A percentile compares a stretch with the other conserved stretches of the same genome.
Evolutionary conservation across 176 grass and related monocot genomes (phyloP).

Genomic region (Microstegium vimineum): DNA sequence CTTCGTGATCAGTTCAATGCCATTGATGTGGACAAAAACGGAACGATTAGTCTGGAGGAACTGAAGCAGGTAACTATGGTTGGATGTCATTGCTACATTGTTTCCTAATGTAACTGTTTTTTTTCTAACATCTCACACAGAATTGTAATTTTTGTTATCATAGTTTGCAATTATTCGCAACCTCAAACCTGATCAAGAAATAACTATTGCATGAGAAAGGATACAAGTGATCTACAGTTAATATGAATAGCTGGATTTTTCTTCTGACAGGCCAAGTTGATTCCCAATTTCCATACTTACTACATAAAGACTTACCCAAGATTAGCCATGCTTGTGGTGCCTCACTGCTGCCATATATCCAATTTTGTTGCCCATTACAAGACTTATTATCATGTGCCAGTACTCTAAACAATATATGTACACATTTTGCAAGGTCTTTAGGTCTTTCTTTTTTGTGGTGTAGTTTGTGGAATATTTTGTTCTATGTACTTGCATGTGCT

Average conservation of each 20-base stretch:
- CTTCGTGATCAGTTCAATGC: conserved; percentile 91
- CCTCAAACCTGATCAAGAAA: background rate
- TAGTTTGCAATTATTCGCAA: background rate
- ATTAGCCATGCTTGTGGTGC: background rate
- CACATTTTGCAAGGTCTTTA: background rate
- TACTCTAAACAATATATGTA: background rate
- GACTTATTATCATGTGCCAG: background rate
- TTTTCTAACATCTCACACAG: background rate
- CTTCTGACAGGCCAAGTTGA: background rate
- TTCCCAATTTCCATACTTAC: background rate
- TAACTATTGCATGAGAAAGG: background rate
- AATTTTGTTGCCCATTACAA: background rate
- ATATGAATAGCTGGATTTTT: background rate
- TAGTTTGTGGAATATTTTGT: background rate
- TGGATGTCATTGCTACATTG: background rate
- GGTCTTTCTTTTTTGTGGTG: background rate
- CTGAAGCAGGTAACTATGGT: conserved; percentile 62
- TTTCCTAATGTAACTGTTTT: background rate
- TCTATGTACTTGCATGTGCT: background rate
- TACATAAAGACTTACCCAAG: background rate
- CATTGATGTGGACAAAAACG: conserved; percentile 91
- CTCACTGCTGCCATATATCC: background rate
- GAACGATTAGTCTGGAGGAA: conserved; percentile 91
- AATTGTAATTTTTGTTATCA: background rate
- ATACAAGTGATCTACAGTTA: background rate